Percentiles rank a stretch among this genome's conserved stretches.
These are phyloP conservation scores for Sporothrix dimorphospora DNA, from an alignment of 2,329 filamentous ascomycete genomes.

Conservation along the genomic window DNA sequence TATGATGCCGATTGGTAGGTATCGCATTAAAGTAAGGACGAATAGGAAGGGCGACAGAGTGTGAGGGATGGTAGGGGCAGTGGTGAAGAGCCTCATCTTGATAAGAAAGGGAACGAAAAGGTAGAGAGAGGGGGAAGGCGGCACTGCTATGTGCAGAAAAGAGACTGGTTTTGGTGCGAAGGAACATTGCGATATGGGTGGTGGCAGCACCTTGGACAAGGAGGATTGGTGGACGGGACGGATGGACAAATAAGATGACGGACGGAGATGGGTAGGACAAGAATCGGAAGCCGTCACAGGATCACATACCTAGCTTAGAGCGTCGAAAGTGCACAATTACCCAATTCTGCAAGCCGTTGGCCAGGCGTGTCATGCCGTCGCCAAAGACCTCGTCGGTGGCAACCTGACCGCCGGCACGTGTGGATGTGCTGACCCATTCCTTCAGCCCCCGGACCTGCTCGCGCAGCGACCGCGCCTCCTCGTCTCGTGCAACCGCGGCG, in stretches of 20 bases:
- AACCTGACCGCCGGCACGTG: slow-evolving; percentile 65
- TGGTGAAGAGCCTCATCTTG: background rate
- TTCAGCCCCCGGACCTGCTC: slow-evolving; percentile 69
- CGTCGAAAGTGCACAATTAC: slow-evolving; percentile 70
- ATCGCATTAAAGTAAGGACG: background rate
- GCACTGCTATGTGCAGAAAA: background rate
- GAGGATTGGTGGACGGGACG: background rate
- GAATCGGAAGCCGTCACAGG: background rate
- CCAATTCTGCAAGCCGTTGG: slow-evolving; percentile 75
- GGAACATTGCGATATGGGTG: background rate
- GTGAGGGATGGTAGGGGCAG: background rate
- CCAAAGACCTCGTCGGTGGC: slow-evolving; percentile 68
- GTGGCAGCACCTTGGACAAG: background rate
- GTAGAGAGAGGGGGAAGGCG: background rate
- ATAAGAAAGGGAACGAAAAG: background rate
- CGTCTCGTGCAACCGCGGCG: slow-evolving; percentile 55
- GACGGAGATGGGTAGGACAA: background rate
- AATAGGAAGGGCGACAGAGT: background rate
- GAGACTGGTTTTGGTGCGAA: background rate
- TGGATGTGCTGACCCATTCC: slow-evolving; percentile 70
- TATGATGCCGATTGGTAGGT: background rate
- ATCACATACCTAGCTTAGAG: slow-evolving; percentile 55
- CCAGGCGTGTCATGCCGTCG: slow-evolving; percentile 63
- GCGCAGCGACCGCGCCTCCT: slow-evolving; percentile 58
- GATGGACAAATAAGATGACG: background rate